phyloP scores from a whole-genome alignment of 306 rosid genomes.

The Lupinus albus region DNA sequence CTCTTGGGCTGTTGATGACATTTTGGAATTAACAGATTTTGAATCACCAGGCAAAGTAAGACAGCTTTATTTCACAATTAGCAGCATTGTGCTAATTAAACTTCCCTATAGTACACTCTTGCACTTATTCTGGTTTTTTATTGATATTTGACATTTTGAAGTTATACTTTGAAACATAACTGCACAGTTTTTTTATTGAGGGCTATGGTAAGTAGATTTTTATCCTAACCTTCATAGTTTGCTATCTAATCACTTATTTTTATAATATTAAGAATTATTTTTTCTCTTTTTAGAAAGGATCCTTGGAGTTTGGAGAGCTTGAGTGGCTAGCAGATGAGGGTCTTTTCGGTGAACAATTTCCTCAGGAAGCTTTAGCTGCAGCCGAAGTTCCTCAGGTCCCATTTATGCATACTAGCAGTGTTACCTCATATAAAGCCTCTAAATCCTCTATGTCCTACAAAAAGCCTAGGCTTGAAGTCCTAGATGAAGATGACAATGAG shows the following conservation, averaged over 20 bases:
- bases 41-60: slow-evolving; percentile 73
- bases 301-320: slow-evolving; percentile 82
- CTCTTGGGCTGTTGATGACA: slow-evolving; percentile 87
- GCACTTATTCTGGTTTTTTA: no score
- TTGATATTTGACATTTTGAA: background rate
- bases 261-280: background rate
- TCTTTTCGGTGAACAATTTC: slow-evolving; percentile 68
- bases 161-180: background rate
- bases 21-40: slow-evolving; percentile 68
- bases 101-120: no score
- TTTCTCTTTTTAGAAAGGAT: slow-evolving; percentile 61
- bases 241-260: background rate
- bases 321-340: slow-evolving; percentile 89
- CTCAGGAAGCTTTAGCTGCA: slow-evolving; percentile 69
- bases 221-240: background rate
- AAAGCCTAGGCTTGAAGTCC: slow-evolving; percentile 75
- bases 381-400: slow-evolving; percentile 97
- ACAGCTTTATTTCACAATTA: background rate
- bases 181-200: background rate
- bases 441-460: slow-evolving; percentile 54
- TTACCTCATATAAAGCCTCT: slow-evolving; percentile 50
- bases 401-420: slow-evolving; percentile 50
- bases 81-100: background rate
- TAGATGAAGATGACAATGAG: slow-evolving; percentile 82
- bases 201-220: slow-evolving; percentile 3